Percentiles rank a stretch among this genome's conserved stretches.
Conservation (phyloP, 2,329 filamentous ascomycete species). For the Aplosporella prunicola region DNA sequence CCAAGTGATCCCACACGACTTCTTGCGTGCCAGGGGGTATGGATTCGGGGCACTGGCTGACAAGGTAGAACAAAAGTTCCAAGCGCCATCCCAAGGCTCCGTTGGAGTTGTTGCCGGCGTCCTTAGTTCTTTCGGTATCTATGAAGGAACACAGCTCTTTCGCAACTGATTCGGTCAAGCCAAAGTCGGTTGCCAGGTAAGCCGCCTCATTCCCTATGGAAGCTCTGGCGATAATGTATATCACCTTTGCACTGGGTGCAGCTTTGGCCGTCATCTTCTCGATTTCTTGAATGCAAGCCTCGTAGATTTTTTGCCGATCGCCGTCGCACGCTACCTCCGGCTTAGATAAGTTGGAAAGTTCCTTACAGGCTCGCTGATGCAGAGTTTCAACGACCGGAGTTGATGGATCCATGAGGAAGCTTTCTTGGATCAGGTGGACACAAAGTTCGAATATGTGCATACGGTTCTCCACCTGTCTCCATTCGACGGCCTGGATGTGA, state of each 20-base stretch:
- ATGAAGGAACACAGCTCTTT: slow-evolving; percentile 32
- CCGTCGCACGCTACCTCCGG: slow-evolving; percentile 41
- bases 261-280: slow-evolving; percentile 52
- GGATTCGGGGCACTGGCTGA: slow-evolving; percentile 51
- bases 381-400: slow-evolving; percentile 52
- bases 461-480: slow-evolving; percentile 14
- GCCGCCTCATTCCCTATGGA: slow-evolving; percentile 13
- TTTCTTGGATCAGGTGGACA: slow-evolving; percentile 62
- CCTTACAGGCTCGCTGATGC: slow-evolving; percentile 52
- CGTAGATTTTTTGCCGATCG: slow-evolving; percentile 54
- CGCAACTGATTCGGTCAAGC: slow-evolving; percentile 24
- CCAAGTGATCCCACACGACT: slow-evolving; percentile 62
- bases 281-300: slow-evolving; percentile 60
- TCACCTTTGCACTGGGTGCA: slow-evolving; percentile 63
- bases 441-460: slow-evolving; percentile 45
- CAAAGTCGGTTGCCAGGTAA: slow-evolving; percentile 20
- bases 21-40: slow-evolving; percentile 54
- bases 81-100: slow-evolving; percentile 31
- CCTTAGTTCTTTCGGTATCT: slow-evolving; percentile 15
- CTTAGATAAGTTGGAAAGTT: slow-evolving; percentile 53
- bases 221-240: slow-evolving; percentile 23
- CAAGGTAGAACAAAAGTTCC: slow-evolving; percentile 49
- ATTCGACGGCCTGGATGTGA: slow-evolving; percentile 8
- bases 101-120: slow-evolving; percentile 11
- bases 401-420: slow-evolving; percentile 47